These are phyloP conservation scores for Saccharomyces mikatae DNA, from an alignment of 805 yeast species.

Conservation along the genomic window DNA sequence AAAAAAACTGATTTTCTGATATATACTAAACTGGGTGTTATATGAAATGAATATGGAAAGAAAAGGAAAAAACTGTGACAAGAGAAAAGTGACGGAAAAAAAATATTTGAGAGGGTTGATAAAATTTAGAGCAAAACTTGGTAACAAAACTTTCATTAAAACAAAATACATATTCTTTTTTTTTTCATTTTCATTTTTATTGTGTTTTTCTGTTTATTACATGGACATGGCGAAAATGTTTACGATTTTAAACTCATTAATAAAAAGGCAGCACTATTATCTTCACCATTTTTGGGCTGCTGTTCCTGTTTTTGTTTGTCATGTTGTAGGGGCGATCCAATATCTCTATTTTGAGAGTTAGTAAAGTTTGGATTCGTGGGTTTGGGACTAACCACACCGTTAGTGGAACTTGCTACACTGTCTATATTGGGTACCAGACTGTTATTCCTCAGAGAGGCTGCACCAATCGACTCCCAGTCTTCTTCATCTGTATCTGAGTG, in stretches of 20 bases:
- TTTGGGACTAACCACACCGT: slow-evolving; percentile 11
- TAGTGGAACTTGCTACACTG: slow-evolving; percentile 12
- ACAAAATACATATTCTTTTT: background rate
- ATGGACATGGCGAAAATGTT: background rate
- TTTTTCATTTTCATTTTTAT: background rate
- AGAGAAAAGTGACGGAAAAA: background rate
- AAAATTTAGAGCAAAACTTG: background rate
- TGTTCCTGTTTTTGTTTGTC: background rate
- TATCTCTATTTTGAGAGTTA: slow-evolving; percentile 4
- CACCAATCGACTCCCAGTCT: slow-evolving; percentile 91
- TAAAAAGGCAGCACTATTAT: slow-evolving; percentile 24
- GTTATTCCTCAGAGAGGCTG: slow-evolving; percentile 47
- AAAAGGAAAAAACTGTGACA: background rate
- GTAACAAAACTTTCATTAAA: background rate
- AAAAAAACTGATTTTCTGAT: background rate
- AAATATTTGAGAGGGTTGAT: background rate
- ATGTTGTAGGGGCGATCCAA: slow-evolving; percentile 7
- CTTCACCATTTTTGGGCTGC: slow-evolving; percentile 11
- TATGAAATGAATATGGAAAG: background rate
- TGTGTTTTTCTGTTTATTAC: background rate
- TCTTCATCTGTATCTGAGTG: slow-evolving; percentile 87
- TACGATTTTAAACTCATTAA: slow-evolving; percentile 28
- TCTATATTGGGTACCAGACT: slow-evolving; percentile 11
- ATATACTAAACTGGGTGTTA: background rate
- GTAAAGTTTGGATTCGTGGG: slow-evolving; percentile 1